These are phyloP conservation scores for Metschnikowia hibisci DNA, from an alignment of 805 yeast species.

Conservation along the genomic window DNA sequence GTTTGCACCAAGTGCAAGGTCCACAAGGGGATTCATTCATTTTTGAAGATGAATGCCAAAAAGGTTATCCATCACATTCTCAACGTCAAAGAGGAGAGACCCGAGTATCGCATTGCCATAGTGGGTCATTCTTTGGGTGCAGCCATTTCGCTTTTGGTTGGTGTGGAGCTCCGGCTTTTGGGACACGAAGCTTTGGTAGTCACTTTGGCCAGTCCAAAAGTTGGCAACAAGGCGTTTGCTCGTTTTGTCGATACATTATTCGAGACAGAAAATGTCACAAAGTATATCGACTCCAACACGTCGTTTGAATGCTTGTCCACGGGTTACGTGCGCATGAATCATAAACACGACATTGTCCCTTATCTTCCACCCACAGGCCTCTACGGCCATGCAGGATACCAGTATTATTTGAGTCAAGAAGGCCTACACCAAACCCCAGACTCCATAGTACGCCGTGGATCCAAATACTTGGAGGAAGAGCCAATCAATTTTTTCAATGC, in stretches of 20 bases:
- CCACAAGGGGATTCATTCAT: constrained; percentile 61
- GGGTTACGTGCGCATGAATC: constrained; percentile 50
- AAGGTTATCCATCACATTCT: constrained; percentile 35
- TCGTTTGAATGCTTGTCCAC: constrained; percentile 14
- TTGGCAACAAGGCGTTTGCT: constrained; percentile 52
- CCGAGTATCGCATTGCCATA: constrained; percentile 48
- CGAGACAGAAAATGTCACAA: constrained; percentile 29
- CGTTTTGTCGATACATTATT: constrained; percentile 51
- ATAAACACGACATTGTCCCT: constrained; percentile 57
- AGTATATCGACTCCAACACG: constrained; percentile 19
- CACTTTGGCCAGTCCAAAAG: constrained; percentile 61
- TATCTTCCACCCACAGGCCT: constrained; percentile 50
- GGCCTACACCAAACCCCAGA: constrained; percentile 15
- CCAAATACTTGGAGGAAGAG: constrained; percentile 14
- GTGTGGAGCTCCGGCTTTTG: constrained; percentile 53
- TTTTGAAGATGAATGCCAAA: constrained; percentile 37
- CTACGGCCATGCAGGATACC: constrained; percentile 48
- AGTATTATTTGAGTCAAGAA: constrained; percentile 30
- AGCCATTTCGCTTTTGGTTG: constrained; percentile 61
- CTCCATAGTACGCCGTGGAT: constrained; percentile 15
- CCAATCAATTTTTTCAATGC: constrained; percentile 8
- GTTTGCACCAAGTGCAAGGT: constrained; percentile 51
- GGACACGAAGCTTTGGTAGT: constrained; percentile 55
- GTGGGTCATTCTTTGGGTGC: constrained; percentile 80
- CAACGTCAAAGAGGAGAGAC: constrained; percentile 31